Evolutionary conservation across 2,329 filamentous ascomycete species (phyloP).

Genomic region (Epichloe uncinata): DNA sequence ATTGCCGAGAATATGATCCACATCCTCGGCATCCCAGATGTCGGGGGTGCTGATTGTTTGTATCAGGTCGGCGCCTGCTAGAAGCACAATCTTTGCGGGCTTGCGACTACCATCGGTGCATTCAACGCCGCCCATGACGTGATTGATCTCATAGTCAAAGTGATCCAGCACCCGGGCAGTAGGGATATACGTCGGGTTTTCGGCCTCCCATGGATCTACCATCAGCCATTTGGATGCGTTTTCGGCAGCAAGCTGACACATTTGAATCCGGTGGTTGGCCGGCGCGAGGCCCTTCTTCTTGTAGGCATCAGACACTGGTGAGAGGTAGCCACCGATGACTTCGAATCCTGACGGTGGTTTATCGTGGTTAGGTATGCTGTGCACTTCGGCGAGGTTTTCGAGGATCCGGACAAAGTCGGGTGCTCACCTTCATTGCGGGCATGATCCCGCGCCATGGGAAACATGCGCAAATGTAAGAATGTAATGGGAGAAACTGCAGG

Average conservation of each 20-base stretch:
- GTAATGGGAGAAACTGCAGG: constrained; percentile 51
- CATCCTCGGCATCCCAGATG: constrained; percentile 73
- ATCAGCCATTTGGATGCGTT: constrained; percentile 63
- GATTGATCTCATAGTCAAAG: constrained; percentile 80
- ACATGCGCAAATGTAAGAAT: constrained; percentile 72
- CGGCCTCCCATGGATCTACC: constrained; percentile 82
- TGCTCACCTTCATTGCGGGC: constrained; percentile 34
- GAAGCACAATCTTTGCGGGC: constrained; percentile 59
- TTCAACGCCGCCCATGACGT: constrained; percentile 61
- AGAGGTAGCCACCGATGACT: constrained; percentile 59
- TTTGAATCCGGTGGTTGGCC: constrained; percentile 35
- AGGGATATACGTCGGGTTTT: constrained; percentile 67
- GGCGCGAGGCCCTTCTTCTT: constrained; percentile 25
- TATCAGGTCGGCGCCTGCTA: constrained; percentile 67
- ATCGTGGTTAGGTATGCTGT: background rate
- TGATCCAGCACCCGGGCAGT: constrained; percentile 85
- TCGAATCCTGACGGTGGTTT: constrained; percentile 42
- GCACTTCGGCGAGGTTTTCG: background rate
- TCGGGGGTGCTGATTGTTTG: constrained; percentile 60
- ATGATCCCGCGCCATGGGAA: constrained; percentile 75
- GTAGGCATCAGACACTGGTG: constrained; percentile 21
- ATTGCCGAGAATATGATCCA: constrained; percentile 74
- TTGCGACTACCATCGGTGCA: constrained; percentile 52
- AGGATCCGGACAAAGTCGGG: too few species aligned
- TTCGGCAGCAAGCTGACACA: constrained; percentile 73